These are phyloP conservation scores for Cytidiella melzeri DNA, from an alignment of 768 basidiomycete species.

Conservation along the genomic window DNA sequence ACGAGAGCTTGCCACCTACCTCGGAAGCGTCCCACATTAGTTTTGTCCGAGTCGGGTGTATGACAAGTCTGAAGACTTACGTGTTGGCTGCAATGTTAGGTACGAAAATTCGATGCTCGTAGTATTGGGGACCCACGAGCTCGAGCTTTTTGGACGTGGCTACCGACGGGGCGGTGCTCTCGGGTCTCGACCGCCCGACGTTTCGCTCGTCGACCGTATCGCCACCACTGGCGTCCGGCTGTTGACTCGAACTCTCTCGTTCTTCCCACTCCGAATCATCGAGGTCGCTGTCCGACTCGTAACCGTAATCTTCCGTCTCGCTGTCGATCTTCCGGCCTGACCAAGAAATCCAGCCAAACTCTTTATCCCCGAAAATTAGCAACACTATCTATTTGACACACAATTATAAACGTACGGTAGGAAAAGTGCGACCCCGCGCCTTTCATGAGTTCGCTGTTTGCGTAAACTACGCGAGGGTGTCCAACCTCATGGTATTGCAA, in stretches of 20 bases:
- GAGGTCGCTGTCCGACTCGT: constrained; percentile 2
- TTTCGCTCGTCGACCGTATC: too few species aligned
- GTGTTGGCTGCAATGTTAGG: constrained; percentile 5
- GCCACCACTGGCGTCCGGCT: too few species aligned
- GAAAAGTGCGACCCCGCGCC: constrained; percentile 4
- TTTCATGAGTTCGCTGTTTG: constrained; percentile 2
- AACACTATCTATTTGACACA: too few species aligned
- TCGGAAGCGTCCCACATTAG: too few species aligned
- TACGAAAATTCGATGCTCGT: background rate
- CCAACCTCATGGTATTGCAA: background rate
- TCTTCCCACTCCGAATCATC: constrained; percentile 3
- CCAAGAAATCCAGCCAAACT: background rate
- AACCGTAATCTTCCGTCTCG: constrained; percentile 1
- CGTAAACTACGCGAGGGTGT: background rate
- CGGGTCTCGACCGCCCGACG: too few species aligned
- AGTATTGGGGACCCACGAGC: too few species aligned
- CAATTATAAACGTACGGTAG: background rate
- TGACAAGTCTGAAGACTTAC: constrained; percentile 3
- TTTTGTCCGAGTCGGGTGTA: too few species aligned
- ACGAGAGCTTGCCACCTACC: constrained; percentile 8
- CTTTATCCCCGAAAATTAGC: background rate
- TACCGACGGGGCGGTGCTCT: too few species aligned
- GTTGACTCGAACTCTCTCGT: too few species aligned
- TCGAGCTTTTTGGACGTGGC: too few species aligned
- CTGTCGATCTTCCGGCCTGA: background rate